Evolutionary conservation across 352 stramenopile genomes (phyloP), one percentile per base, ranked within the genome.

Genomic region (Thalassiosira mediterranea): DNA sequence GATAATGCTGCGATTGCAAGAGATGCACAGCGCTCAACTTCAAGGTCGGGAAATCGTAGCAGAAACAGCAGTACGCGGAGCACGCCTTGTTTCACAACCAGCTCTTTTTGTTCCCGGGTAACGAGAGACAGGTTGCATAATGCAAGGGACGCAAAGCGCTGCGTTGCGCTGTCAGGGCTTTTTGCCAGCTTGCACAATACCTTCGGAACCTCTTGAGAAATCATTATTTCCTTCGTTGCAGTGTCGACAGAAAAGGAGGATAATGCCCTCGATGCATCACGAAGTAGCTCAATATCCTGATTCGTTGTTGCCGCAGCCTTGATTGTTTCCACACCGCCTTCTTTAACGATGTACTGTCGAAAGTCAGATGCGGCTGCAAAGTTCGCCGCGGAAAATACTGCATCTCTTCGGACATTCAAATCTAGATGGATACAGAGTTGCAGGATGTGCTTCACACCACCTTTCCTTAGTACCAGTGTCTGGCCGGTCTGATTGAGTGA

Each of bases 11-110:
- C 95, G 4, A 98, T 78, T 13, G 95, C 91, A 51, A 98, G 86
- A 3, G 95, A 92, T 11, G 96, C 95, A 57, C 97, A 98, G 1
- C 95, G 89, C 83, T 98, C 95, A 64, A 98, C 97, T 77, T 98
- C 94, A 7, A 95, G 86, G 64, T 98, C 95, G 3, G 95, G 96
- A 70, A 98, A 98, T 17, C 95, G 88, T 5, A 96, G 89, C 44
- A 98, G 76, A 69, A 98, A 97, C 11, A 96, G 95, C 7, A 98
- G 88, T 13, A 96, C 93, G n/a, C 95, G 90, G 42, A 98, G 87
- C 11, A 89, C 92, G 1, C 95, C 95, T 71, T 97, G 85, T 61
- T 97, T 94, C 4, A 98, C 91, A 60, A 98, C 94, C 46, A 83
- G 85, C 26, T 89, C 84, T 97, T 97, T 88, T 96, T 91, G 19